These are phyloP conservation scores for Epicoccum nigrum DNA, from an alignment of 2,329 filamentous ascomycete species.

Conservation along the genomic window DNA sequence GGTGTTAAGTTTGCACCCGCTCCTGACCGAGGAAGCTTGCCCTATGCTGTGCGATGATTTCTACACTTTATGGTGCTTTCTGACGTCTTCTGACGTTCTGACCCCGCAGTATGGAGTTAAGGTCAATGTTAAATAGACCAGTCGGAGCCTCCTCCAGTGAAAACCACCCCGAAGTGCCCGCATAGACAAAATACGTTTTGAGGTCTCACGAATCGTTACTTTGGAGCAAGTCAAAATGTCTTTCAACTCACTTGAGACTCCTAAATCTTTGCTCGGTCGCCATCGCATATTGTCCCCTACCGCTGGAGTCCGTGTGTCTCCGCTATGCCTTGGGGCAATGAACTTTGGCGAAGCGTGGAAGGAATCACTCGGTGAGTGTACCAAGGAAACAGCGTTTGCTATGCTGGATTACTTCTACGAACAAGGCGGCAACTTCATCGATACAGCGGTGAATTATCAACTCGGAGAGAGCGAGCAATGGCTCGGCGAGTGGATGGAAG, in stretches of 20 bases:
- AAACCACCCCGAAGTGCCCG: not conserved
- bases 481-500: conserved; percentile 53
- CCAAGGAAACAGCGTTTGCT: conserved; percentile 66
- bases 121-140: no score
- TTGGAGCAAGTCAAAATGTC: conserved; percentile 16
- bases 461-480: conserved; percentile 50
- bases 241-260: conserved; percentile 7
- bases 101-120: not conserved
- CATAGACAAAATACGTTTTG: no score
- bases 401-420: conserved; percentile 72
- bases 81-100: not conserved
- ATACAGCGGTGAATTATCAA: conserved; percentile 59
- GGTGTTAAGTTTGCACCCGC: not conserved
- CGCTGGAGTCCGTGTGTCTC: conserved; percentile 57
- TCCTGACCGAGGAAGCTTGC: not conserved
- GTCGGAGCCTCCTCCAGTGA: not conserved
- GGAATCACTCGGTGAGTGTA: conserved; percentile 53
- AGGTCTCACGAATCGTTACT: no score
- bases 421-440: conserved; percentile 75
- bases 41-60: no score
- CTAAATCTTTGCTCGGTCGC: conserved; percentile 50
- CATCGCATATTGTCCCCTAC: conserved; percentile 57
- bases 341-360: conserved; percentile 57
- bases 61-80: not conserved
- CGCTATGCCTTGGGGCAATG: conserved; percentile 59